A percentile compares a stretch with the other conserved stretches of the same genome.
These are phyloP conservation scores for Microsporum audouinii DNA, from an alignment of 2,329 filamentous ascomycete species.

Conservation along the genomic window DNA sequence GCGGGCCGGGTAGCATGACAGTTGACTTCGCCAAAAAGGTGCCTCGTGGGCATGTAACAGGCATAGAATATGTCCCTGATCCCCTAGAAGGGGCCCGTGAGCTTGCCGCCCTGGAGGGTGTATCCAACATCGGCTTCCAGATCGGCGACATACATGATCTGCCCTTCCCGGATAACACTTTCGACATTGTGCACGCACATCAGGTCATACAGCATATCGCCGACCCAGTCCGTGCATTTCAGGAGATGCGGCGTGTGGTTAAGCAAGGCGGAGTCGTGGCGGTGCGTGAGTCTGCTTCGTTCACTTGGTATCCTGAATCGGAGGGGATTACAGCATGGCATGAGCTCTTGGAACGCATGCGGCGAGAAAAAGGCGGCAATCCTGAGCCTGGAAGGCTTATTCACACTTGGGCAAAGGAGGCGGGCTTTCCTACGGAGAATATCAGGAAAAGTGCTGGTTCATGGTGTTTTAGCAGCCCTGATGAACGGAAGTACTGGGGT, in stretches of 20 bases:
- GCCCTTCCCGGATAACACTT: constrained; percentile 36
- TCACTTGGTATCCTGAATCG: constrained; percentile 25
- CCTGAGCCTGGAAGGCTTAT: constrained; percentile 15
- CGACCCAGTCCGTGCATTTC: constrained; percentile 40
- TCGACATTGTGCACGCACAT: constrained; percentile 50
- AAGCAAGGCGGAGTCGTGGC: constrained; percentile 46
- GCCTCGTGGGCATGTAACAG: constrained; percentile 30
- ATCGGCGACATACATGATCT: constrained; percentile 33
- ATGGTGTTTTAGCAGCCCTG: constrained; percentile 27
- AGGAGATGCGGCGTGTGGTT: constrained; percentile 44
- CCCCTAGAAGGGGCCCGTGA: constrained; percentile 25
- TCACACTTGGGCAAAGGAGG: constrained; percentile 28
- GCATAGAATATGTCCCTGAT: constrained; percentile 22
- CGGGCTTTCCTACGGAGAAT: constrained; percentile 21
- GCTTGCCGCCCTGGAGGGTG: constrained; percentile 20
- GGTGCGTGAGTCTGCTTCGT: constrained; percentile 30
- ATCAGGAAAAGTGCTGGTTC: constrained; percentile 24
- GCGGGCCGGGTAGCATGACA: constrained; percentile 36
- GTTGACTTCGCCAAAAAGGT: constrained; percentile 29
- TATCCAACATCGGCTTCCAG: constrained; percentile 28
- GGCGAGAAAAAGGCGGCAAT: constrained; percentile 6
- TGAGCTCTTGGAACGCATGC: background rate
- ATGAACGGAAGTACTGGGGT: constrained; percentile 28
- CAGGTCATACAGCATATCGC: constrained; percentile 48
- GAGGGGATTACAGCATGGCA: constrained; percentile 4